Percentiles rank a stretch among this genome's conserved stretches.
Conservation (phyloP, 2,329 filamentous ascomycete genomes). For the Samsoniella hepiali region DNA sequence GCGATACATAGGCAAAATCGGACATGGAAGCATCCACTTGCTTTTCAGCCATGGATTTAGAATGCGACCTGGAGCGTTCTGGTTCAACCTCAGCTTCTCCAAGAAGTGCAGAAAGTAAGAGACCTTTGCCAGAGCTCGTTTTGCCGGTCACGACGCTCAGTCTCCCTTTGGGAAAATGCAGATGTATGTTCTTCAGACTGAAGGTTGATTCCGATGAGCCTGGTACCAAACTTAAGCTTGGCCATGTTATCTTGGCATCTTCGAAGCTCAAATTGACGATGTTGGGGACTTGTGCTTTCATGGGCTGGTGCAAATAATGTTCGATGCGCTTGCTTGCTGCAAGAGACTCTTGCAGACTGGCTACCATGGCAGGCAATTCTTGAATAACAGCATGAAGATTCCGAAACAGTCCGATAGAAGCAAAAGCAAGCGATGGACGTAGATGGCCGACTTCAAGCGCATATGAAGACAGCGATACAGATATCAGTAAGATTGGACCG, state of each 20-base stretch:
- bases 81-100: conserved; percentile 64
- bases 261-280: not conserved
- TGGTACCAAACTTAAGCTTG: not conserved
- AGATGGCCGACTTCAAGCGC: conserved; percentile 11
- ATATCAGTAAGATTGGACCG: conserved; percentile 13
- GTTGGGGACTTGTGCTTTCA: not conserved
- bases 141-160: conserved; percentile 66
- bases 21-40: conserved; percentile 61
- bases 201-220: conserved; percentile 50
- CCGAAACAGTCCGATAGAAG: conserved; percentile 16
- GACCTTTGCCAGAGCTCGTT: conserved; percentile 68
- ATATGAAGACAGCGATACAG: conserved; percentile 16
- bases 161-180: conserved; percentile 60
- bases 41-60: conserved; percentile 30
- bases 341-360: conserved; percentile 14
- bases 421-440: conserved; percentile 19
- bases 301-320: conserved; percentile 6
- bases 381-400: conserved; percentile 15
- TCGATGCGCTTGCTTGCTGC: conserved; percentile 16
- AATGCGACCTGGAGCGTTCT: conserved; percentile 33
- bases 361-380: conserved; percentile 9
- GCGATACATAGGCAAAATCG: conserved; percentile 65
- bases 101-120: conserved; percentile 64
- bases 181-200: conserved; percentile 54
- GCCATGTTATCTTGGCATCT: conserved; percentile 14